A percentile compares a stretch with the other conserved stretches of the same genome.
These are phyloP conservation scores for Candolleomyces eurysporus DNA, from an alignment of 768 basidiomycete species.

Conservation along the genomic window DNA sequence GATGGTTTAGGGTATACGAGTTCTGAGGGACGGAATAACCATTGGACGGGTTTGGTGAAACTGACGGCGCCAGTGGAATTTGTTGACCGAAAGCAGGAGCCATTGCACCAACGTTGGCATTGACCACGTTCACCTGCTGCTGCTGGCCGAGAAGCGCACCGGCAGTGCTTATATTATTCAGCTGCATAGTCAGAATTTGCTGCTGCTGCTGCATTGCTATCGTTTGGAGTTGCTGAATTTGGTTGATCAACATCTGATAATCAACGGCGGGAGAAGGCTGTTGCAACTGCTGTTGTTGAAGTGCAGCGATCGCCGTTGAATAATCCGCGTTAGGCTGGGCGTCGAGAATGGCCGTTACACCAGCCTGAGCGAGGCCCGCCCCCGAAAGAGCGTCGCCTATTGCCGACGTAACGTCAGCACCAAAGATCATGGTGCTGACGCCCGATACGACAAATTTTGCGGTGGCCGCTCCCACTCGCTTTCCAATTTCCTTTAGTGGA, in stretches of 20 bases:
- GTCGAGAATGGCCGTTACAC: background rate
- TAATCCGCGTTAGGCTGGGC: background rate
- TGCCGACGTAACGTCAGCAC: background rate
- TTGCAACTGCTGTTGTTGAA: constrained; percentile 1
- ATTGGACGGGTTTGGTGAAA: no score
- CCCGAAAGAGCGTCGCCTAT: background rate
- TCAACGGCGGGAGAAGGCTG: background rate
- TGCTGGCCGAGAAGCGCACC: no score
- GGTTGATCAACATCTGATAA: background rate
- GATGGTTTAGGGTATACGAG: no score
- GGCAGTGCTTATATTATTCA: no score
- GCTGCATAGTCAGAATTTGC: background rate
- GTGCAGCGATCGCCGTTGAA: background rate
- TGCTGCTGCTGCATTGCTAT: background rate
- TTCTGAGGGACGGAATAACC: no score
- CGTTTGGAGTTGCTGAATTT: background rate
- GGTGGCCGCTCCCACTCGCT: background rate
- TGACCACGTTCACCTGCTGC: no score
- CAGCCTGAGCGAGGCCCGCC: background rate
- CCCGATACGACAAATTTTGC: background rate
- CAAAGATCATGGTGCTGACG: background rate
- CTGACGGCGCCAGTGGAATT: no score
- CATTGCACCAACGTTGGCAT: no score
- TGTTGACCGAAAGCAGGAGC: no score
- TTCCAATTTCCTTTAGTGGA: background rate